phyloP scores from a whole-genome alignment of 116 monocot species.

The Cymodocea nodosa region DNA sequence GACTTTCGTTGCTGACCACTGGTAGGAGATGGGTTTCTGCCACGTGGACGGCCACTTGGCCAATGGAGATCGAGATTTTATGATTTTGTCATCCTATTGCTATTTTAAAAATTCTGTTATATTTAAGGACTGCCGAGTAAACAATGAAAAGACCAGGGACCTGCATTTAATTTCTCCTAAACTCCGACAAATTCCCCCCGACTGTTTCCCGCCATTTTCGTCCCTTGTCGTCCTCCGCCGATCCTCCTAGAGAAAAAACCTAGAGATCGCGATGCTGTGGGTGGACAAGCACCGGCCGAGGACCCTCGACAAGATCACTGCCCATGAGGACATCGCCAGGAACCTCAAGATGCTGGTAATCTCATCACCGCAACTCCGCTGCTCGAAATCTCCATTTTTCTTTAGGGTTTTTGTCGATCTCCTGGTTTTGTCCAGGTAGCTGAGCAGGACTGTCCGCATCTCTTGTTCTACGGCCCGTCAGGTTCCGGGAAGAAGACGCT shows the following conservation, averaged over 20 bases:
- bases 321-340: slow-evolving; percentile 69
- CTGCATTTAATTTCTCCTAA: not conserved
- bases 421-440: slow-evolving; percentile 37
- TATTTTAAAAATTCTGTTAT: too few relatives aligned
- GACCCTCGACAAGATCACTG: slow-evolving; percentile 80
- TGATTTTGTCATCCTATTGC: too few relatives aligned
- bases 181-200: not conserved
- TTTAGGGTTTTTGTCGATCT: slow-evolving; percentile 20
- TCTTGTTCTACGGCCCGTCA: slow-evolving; percentile 96
- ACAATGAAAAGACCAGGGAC: not conserved
- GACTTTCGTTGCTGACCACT: slow-evolving; percentile 1
- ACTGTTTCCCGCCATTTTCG: slow-evolving; percentile 5
- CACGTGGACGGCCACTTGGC: not conserved
- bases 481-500: slow-evolving; percentile 97
- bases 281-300: slow-evolving; percentile 95
- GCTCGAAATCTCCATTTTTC: not conserved
- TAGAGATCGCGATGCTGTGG: slow-evolving; percentile 59
- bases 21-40: slow-evolving; percentile 1
- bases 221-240: not conserved
- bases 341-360: slow-evolving; percentile 86
- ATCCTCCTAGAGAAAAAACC: not conserved
- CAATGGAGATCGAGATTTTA: too few relatives aligned
- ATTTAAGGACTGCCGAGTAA: too few relatives aligned
- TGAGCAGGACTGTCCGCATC: slow-evolving; percentile 95
- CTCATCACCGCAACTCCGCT: not conserved